A percentile compares a stretch with the other conserved stretches of the same genome.
Evolutionary conservation across 805 yeast species (phyloP).

Genomic region (Crinitomyces ghanaensis): DNA sequence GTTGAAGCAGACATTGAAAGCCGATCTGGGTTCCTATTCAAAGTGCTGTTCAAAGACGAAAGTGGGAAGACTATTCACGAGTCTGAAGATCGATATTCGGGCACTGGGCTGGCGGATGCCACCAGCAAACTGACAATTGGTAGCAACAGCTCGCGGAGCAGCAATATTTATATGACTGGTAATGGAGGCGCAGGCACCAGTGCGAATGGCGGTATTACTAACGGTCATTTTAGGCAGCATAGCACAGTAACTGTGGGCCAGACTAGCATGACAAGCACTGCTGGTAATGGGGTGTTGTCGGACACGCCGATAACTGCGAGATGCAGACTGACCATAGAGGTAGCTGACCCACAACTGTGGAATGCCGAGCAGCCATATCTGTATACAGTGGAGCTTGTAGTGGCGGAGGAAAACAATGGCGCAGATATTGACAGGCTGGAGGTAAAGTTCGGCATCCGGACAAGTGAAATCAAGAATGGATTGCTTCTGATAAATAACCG

Average conservation of each 20-base stretch:
- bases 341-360: constrained; percentile 22
- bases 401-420: constrained; percentile 8
- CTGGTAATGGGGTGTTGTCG: too few relatives aligned
- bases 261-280: too few relatives aligned
- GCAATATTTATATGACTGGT: too few relatives aligned
- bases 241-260: too few relatives aligned
- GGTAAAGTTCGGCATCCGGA: constrained; percentile 24
- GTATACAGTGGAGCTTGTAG: constrained; percentile 17
- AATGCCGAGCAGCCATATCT: constrained; percentile 27
- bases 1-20: constrained; percentile 4
- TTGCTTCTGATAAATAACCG: constrained; percentile 24
- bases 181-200: too few relatives aligned
- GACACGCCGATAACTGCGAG: too few relatives aligned
- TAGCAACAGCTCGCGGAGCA: too few relatives aligned
- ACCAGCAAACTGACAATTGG: too few relatives aligned
- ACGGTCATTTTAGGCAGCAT: not conserved
- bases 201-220: too few relatives aligned
- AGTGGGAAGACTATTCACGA: not conserved
- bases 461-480: constrained; percentile 22
- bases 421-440: constrained; percentile 11
- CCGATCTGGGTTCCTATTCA: not conserved
- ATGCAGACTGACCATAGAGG: not conserved
- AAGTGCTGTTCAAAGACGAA: not conserved
- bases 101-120: too few relatives aligned
- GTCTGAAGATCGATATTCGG: not conserved